Base-by-base conservation (phyloP, 75 land plant genomes). In the Adiantum capillusveneris region DNA sequence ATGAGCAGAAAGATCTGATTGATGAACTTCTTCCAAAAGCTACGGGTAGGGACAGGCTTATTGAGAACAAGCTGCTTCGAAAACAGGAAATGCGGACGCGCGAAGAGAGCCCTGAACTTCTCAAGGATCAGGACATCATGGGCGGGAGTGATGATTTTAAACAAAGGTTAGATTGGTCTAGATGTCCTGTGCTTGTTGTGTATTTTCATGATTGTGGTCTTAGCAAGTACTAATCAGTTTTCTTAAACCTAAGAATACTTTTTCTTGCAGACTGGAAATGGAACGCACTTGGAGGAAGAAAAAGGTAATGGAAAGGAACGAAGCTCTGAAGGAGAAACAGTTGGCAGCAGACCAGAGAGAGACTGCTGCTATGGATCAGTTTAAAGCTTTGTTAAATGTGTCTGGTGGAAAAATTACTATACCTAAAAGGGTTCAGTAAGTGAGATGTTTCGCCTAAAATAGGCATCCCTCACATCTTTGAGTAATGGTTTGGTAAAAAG, bases 111-210 rank as follows among this genome's bases (percentile, higher is more conserved):
- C 79, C 79, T 26, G 79, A 77, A 58, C 25, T 56, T 11, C 31
- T 67, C 5, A 66, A 57, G 36, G 79, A 77, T 49, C 42, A 46
- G 42, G 79, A 77, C 31, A 56, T 77, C 42, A 74, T 77, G 72
- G 79, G 79, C 21, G 77, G 79, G 7, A 71, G 77, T 12, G 79
- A 77, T 58, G 77, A 77, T 56, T 77, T 73, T 49, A 69, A 67
- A 14, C 41, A 25, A 43, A 73, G 75, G 75, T 75, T 14, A 18
- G 59, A 53, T 53, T 53, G 25, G 51, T 18, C 20, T 48, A 20
- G 20, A 13, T 5, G 5, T 48, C 20, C 51, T 41, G 43, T 41
- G 12, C 14, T 14, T 41, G 9, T 41, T 41, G 9, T 41, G 43
- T 41, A 9, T 41, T 41, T 9, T 9, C 9, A 41, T 14, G 43